phyloP scores from a whole-genome alignment of 2,329 filamentous ascomycete genomes.

The Pyrenochaeta sp. region DNA sequence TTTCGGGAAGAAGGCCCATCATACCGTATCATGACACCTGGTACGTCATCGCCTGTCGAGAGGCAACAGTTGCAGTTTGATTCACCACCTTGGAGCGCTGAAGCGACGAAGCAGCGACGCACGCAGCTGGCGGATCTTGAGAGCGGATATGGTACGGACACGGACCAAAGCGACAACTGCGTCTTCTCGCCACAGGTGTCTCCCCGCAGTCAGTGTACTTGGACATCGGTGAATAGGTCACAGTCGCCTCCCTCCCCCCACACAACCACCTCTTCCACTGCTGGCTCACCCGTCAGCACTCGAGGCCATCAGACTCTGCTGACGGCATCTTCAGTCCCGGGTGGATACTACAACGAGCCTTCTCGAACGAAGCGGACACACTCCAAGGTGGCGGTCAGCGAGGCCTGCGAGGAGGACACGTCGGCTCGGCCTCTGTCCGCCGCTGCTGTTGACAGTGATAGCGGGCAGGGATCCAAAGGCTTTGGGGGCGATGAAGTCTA shows the following conservation, averaged over 20 bases:
- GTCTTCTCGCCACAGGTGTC: constrained; percentile 52
- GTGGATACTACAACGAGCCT: constrained; percentile 9
- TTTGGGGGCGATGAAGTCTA: constrained; percentile 11
- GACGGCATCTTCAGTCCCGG: constrained; percentile 26
- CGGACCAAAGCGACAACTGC: constrained; percentile 47
- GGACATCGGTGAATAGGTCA: constrained; percentile 53
- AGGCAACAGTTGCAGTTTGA: constrained; percentile 22
- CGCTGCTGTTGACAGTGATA: constrained; percentile 7
- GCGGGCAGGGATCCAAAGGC: constrained; percentile 5
- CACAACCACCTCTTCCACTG: constrained; percentile 15
- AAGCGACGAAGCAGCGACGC: constrained; percentile 14
- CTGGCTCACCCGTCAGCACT: constrained; percentile 17
- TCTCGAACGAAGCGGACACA: constrained; percentile 38
- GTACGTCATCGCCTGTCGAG: constrained; percentile 9
- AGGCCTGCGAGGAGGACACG: constrained; percentile 3
- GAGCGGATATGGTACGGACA: constrained; percentile 55
- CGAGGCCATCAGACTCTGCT: constrained; percentile 9
- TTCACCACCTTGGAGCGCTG: constrained; percentile 22
- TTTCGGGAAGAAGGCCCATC: constrained; percentile 41
- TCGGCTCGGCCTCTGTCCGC: constrained; percentile 15
- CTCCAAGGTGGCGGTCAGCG: constrained; percentile 29
- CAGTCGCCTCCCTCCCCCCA: constrained; percentile 21
- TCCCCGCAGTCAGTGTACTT: constrained; percentile 46
- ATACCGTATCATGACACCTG: constrained; percentile 16
- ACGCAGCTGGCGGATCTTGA: constrained; percentile 38